A percentile compares a stretch with the other conserved stretches of the same genome.
These are phyloP conservation scores for Areca catechu DNA, from an alignment of 176 grass and related monocot genomes.

Conservation along the genomic window DNA sequence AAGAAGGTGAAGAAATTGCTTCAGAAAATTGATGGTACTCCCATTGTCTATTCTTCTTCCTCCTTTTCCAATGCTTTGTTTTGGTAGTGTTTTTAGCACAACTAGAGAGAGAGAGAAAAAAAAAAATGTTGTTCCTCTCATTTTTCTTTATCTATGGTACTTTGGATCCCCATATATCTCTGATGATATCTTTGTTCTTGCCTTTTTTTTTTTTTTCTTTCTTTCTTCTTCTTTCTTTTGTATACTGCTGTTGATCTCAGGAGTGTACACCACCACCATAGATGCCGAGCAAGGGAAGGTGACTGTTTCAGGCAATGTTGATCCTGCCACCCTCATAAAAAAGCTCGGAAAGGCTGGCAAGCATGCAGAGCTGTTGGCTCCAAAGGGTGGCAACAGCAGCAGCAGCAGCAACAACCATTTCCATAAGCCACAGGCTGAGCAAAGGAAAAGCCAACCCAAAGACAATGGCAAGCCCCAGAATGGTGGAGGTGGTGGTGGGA, in stretches of 20 bases:
- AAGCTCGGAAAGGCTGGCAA: constrained; percentile 86
- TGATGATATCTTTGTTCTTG: constrained; percentile 1
- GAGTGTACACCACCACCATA: constrained; percentile 55
- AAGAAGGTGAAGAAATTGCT: constrained; percentile 98
- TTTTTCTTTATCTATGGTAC: no score
- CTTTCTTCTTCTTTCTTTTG: constrained; percentile 1
- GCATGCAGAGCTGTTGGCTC: constrained; percentile 60
- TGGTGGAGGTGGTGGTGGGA: no score
- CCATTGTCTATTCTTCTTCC: background rate
- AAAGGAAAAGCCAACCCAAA: constrained; percentile 9
- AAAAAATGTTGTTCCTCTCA: no score
- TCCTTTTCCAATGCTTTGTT: no score
- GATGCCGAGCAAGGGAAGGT: constrained; percentile 82
- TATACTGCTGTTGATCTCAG: constrained; percentile 20
- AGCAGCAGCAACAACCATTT: constrained; percentile 27
- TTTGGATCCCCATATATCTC: no score
- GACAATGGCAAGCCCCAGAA: no score
- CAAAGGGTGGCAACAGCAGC: constrained; percentile 25
- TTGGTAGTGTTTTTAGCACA: background rate
- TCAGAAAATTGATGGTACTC: constrained; percentile 70
- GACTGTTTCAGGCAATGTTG: constrained; percentile 55
- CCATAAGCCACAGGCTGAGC: constrained; percentile 44
- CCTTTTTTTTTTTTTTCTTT: no score
- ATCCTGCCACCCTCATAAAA: constrained; percentile 81
- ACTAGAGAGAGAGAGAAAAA: no score